These are phyloP conservation scores for Amanita pallidorosea DNA, from an alignment of 768 basidiomycete genomes.

Conservation along the genomic window DNA sequence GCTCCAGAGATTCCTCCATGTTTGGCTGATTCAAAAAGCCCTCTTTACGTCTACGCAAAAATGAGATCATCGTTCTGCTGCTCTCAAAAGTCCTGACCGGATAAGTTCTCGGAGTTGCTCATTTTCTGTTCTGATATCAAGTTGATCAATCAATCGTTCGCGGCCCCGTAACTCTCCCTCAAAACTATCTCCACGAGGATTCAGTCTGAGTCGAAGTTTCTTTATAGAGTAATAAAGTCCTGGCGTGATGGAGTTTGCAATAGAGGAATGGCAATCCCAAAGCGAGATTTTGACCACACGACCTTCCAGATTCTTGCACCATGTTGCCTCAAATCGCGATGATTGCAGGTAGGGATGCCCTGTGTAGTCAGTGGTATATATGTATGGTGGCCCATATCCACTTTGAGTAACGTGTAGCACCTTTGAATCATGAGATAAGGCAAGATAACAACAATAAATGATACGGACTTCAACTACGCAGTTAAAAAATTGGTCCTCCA, in stretches of 20 bases:
- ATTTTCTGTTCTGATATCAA: slow-evolving; percentile 26
- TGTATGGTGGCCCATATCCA: slow-evolving; percentile 20
- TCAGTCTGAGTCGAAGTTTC: slow-evolving; percentile 38
- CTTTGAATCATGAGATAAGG: slow-evolving; percentile 19
- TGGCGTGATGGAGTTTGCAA: slow-evolving; percentile 22
- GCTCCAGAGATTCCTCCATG: neutral
- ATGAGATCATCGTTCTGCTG: neutral
- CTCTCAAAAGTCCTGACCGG: slow-evolving; percentile 19
- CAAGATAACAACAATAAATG: neutral
- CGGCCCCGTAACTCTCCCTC: slow-evolving; percentile 37
- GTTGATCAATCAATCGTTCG: slow-evolving; percentile 30
- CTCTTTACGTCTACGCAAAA: neutral
- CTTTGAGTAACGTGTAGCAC: slow-evolving; percentile 28
- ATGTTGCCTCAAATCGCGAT: slow-evolving; percentile 19
- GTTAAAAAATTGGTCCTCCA: slow-evolving; percentile 32
- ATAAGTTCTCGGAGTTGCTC: slow-evolving; percentile 31
- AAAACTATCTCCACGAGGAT: slow-evolving; percentile 17
- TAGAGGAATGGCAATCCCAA: slow-evolving; percentile 33
- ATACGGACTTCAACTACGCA: slow-evolving; percentile 47
- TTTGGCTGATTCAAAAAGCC: neutral
- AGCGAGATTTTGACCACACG: slow-evolving; percentile 42
- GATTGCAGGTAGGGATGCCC: slow-evolving; percentile 29
- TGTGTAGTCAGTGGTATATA: slow-evolving; percentile 64
- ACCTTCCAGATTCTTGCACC: slow-evolving; percentile 36
- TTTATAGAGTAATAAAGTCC: slow-evolving; percentile 38